These are phyloP conservation scores for Boeremia lycopersici DNA, from an alignment of 2,329 filamentous ascomycete genomes.

Conservation along the genomic window DNA sequence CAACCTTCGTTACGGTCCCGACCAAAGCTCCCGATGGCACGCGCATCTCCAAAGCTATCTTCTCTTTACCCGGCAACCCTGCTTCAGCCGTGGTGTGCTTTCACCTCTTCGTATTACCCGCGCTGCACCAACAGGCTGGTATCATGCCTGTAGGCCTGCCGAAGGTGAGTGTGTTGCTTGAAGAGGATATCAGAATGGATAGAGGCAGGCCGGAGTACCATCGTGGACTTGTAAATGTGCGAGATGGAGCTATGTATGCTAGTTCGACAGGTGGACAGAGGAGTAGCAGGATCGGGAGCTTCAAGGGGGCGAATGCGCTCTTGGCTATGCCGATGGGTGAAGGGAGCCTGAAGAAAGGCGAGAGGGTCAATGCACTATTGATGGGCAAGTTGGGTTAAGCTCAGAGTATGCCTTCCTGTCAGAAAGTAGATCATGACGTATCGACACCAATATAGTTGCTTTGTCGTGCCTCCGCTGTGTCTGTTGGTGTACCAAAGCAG, in stretches of 20 bases:
- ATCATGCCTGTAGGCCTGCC: slow-evolving; percentile 72
- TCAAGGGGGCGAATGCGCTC: slow-evolving; percentile 86
- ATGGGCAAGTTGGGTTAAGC: slow-evolving; percentile 58
- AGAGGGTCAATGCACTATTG: slow-evolving; percentile 76
- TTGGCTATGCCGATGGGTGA: slow-evolving; percentile 73
- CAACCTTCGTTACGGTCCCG: slow-evolving; percentile 90
- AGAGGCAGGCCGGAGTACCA: slow-evolving; percentile 85
- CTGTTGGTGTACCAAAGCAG: not conserved
- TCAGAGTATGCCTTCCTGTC: not conserved
- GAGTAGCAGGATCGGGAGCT: slow-evolving; percentile 86
- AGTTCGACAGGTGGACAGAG: slow-evolving; percentile 87
- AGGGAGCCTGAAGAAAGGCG: slow-evolving; percentile 70
- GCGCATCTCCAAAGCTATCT: slow-evolving; percentile 72
- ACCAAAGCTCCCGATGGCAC: slow-evolving; percentile 56
- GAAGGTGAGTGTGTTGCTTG: slow-evolving; percentile 71
- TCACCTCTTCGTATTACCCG: slow-evolving; percentile 90
- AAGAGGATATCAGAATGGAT: slow-evolving; percentile 77
- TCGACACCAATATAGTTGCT: not conserved
- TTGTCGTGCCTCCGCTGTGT: not conserved
- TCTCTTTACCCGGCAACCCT: slow-evolving; percentile 91
- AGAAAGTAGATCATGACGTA: not conserved
- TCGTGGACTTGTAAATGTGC: slow-evolving; percentile 73
- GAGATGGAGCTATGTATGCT: slow-evolving; percentile 71
- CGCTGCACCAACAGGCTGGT: slow-evolving; percentile 78
- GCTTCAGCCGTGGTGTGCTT: slow-evolving; percentile 92